Evolutionary conservation across 768 basidiomycete genomes (phyloP).

Genomic region (Hydnum rufescens): DNA sequence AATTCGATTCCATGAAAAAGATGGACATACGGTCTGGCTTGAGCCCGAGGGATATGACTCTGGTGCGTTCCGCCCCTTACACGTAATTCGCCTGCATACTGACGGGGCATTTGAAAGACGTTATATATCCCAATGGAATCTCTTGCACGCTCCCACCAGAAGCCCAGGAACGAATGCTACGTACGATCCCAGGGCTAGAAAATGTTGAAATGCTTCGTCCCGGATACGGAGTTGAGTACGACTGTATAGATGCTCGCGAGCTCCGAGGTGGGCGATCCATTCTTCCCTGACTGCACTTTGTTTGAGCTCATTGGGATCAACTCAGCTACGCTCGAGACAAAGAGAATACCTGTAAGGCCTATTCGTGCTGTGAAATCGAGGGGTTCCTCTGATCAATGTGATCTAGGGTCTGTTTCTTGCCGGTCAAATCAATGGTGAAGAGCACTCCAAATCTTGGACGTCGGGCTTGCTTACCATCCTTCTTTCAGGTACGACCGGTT

Average conservation of each 20-base stretch:
- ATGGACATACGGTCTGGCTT: constrained; percentile 60
- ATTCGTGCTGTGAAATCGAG: no score
- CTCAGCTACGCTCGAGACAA: constrained; percentile 74
- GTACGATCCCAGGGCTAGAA: constrained; percentile 69
- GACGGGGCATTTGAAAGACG: background rate
- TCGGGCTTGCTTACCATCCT: background rate
- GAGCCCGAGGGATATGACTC: constrained; percentile 88
- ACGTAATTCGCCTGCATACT: background rate
- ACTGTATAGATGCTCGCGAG: constrained; percentile 73
- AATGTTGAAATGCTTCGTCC: constrained; percentile 66
- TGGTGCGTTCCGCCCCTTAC: constrained; percentile 23
- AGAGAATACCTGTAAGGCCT: constrained; percentile 52
- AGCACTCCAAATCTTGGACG: background rate
- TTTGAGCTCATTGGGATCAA: background rate
- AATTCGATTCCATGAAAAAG: constrained; percentile 52
- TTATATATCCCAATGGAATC: no score
- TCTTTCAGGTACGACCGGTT: constrained; percentile 64
- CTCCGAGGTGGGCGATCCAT: constrained; percentile 46
- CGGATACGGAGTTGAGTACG: constrained; percentile 87
- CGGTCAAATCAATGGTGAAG: constrained; percentile 74
- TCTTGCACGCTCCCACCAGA: constrained; percentile 80
- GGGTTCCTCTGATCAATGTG: no score
- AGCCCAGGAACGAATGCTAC: constrained; percentile 62
- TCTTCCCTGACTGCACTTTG: no score
- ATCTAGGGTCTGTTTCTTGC: constrained; percentile 79